Evolutionary conservation across 345 rosid genomes (phyloP).

Genomic region (Clausena lansium): DNA sequence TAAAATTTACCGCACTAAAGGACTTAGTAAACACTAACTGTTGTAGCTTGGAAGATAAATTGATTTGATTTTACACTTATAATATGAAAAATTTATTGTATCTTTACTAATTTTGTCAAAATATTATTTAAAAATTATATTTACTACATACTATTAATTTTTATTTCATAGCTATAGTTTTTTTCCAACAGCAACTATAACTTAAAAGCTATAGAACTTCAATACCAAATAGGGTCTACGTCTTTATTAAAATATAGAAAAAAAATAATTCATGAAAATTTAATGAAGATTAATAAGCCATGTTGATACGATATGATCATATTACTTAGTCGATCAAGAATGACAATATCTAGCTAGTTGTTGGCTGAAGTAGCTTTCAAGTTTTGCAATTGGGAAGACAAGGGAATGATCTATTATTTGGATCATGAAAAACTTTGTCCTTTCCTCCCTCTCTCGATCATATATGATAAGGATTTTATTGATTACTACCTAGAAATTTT

Average conservation of each 20-base stretch:
- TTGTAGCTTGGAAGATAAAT: accelerated
- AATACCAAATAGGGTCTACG: too few relatives aligned
- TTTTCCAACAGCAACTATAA: too few relatives aligned
- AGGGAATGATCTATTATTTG: too few relatives aligned
- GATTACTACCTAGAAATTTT: background rate
- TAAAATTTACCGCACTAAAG: too few relatives aligned
- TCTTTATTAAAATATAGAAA: too few relatives aligned
- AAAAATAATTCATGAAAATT: background rate
- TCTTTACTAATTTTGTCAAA: too few relatives aligned
- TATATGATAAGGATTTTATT: background rate
- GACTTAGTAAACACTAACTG: accelerated
- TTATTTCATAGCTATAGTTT: too few relatives aligned
- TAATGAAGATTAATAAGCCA: slow-evolving; percentile 5
- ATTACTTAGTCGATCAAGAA: background rate
- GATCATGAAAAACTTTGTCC: background rate
- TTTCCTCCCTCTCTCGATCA: background rate
- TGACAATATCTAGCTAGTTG: background rate
- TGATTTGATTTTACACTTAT: too few relatives aligned
- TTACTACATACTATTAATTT: too few relatives aligned
- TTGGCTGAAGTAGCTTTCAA: background rate
- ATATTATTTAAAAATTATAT: too few relatives aligned
- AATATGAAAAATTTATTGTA: too few relatives aligned
- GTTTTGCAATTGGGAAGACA: background rate
- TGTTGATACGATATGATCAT: background rate
- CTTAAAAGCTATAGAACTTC: too few relatives aligned